Conservation (phyloP, 371 early-diverging fungal genomes). For the Mucor velutinosus region DNA sequence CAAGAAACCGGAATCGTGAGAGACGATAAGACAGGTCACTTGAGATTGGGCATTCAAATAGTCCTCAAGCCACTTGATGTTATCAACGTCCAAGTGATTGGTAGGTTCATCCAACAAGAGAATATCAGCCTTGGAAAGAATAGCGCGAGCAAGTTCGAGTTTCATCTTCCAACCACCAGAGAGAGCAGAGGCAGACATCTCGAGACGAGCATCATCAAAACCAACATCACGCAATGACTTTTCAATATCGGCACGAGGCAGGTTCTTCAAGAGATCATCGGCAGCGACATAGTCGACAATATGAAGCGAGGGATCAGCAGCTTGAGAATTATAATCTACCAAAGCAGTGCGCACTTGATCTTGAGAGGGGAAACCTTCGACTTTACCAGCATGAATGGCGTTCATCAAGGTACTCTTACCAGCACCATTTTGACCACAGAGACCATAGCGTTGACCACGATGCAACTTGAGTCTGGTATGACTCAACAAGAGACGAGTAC, state of each 20-base stretch:
- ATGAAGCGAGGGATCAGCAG: constrained; percentile 63
- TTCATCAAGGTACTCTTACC: constrained; percentile 93
- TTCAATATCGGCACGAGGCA: constrained; percentile 56
- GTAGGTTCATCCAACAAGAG: constrained; percentile 97
- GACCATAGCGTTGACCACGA: constrained; percentile 80
- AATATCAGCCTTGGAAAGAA: constrained; percentile 86
- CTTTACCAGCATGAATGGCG: constrained; percentile 71
- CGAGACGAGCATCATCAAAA: constrained; percentile 64
- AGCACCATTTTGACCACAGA: constrained; percentile 90
- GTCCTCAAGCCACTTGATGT: constrained; percentile 95
- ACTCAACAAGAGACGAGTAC: constrained; percentile 81
- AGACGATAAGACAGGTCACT: constrained; percentile 97
- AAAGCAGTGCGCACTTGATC: constrained; percentile 70
- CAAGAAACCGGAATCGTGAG: constrained; percentile 98
- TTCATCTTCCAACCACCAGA: constrained; percentile 95
- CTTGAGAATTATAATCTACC: constrained; percentile 78
- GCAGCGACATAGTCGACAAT: constrained; percentile 67
- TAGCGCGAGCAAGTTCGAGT: constrained; percentile 81
- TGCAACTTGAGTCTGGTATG: constrained; percentile 77
- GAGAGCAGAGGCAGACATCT: constrained; percentile 62
- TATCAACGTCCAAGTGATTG: constrained; percentile 89
- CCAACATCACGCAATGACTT: constrained; percentile 64
- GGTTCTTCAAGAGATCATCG: constrained; percentile 49
- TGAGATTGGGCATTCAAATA: constrained; percentile 90
- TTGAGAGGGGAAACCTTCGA: constrained; percentile 76